Conservation (phyloP, 2,329 filamentous ascomycete species). For the Lasiodiplodia gonubiensis region DNA sequence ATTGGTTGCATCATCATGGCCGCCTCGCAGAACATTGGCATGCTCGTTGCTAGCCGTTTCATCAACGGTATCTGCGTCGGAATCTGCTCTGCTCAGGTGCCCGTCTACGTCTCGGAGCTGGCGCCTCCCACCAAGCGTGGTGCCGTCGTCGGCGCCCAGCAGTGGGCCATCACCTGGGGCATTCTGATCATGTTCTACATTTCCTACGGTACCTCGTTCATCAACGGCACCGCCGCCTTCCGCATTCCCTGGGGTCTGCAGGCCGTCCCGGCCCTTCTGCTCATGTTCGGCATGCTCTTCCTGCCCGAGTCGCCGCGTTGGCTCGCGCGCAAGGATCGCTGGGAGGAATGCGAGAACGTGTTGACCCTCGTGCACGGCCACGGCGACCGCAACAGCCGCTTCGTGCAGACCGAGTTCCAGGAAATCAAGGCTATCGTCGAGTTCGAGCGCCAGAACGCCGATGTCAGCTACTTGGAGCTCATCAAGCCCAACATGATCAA, state of each 20-base stretch:
- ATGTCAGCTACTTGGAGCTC: slow-evolving; percentile 74
- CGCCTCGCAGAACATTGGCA: slow-evolving; percentile 68
- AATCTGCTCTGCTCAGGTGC: slow-evolving; percentile 72
- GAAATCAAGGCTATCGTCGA: slow-evolving; percentile 77
- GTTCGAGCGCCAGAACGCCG: slow-evolving; percentile 71
- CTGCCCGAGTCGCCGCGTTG: slow-evolving; percentile 53
- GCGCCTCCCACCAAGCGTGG: slow-evolving; percentile 65
- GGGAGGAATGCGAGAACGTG: slow-evolving; percentile 52
- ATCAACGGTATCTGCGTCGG: slow-evolving; percentile 77
- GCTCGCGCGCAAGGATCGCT: slow-evolving; percentile 53
- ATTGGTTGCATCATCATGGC: slow-evolving; percentile 68
- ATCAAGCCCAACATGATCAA: slow-evolving; percentile 77
- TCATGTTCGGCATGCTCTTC: slow-evolving; percentile 58
- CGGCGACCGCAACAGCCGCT: slow-evolving; percentile 67
- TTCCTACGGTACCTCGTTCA: slow-evolving; percentile 41
- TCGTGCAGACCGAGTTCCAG: slow-evolving; percentile 70
- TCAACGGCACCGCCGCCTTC: slow-evolving; percentile 42
- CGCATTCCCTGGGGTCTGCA: slow-evolving; percentile 48
- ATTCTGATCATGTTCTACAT: slow-evolving; percentile 73
- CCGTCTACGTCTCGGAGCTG: slow-evolving; percentile 72
- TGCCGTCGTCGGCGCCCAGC: slow-evolving; percentile 72
- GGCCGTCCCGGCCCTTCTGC: slow-evolving; percentile 44
- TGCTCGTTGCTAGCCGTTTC: slow-evolving; percentile 72
- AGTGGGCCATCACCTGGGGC: slow-evolving; percentile 75
- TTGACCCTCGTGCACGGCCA: slow-evolving; percentile 54